Evolutionary conservation across 306 rosid genomes (phyloP), one percentile per base, ranked within the genome.

Genomic region (Mucuna pruriens): DNA sequence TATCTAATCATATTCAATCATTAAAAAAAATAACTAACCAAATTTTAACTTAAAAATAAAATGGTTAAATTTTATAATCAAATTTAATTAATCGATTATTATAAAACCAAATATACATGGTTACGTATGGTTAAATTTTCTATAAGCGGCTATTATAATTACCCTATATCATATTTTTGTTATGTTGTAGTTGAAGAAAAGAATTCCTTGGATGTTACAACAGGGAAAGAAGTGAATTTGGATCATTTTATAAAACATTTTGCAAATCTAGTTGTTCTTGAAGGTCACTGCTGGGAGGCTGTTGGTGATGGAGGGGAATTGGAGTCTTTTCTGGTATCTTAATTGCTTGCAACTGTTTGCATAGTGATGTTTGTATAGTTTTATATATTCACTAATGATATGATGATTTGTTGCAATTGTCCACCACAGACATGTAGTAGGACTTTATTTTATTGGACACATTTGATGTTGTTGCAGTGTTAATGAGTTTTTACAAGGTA

Each of bases 261-360:
- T 11, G 93, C 97, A 77, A 95, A 95, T 84, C 80, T 95, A 60
- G 97, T 93, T 79, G 97, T 95, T 71, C 96, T 93, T 22, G 99
- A 95, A 87, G 98, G 99, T 20, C 98, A 93, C 82, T 95, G 99
- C 88, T 84, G 93, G 77, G 99, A 93, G 79, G 73, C 90, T 25
- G 73, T 85, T 48, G 97, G 94, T 84, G 97, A 92, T 90, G 92
- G 90, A 8, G 95, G 97, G 78, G 99, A 95, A 77, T 85, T 93
- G 84, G 98, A 90, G 85, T 88, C 98, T 16, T 93, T 90, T 86
- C 91, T 93, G 99, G 99, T 95, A 95, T 72, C 13, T 13, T 70
- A 52, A 54, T 78, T 82, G 73, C 82, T 78, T 78, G 86, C 84
- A 83, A 64, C 85, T 54, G 36, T 80, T 82, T 63, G 12, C 49